A percentile compares a stretch with the other conserved stretches of the same genome.
Evolutionary conservation across 441 rosid genomes (phyloP).

Genomic region (Arabidopsis lyrata): DNA sequence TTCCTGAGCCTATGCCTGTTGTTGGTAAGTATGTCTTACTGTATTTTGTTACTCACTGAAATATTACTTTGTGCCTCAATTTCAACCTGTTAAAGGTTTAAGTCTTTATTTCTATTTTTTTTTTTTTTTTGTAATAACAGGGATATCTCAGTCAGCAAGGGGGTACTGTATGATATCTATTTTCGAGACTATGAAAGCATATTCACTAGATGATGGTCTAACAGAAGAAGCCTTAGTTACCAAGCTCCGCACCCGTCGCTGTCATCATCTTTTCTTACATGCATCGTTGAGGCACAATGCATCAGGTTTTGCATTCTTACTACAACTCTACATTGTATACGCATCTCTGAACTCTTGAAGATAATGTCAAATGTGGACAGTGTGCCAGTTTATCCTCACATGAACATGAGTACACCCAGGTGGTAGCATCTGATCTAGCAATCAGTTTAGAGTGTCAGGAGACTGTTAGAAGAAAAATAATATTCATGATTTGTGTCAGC

Average conservation of each 20-base stretch:
- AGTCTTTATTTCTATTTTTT: background rate
- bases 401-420: background rate
- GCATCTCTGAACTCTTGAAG: background rate
- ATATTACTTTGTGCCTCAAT: background rate
- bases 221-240: slow-evolving; percentile 97
- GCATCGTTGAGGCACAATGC: slow-evolving; percentile 69
- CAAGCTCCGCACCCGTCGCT: slow-evolving; percentile 86
- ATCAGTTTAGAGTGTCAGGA: slow-evolving; percentile 1
- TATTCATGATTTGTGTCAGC: slow-evolving; percentile 1
- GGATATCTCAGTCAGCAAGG: slow-evolving; percentile 92
- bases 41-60: slow-evolving; percentile 19
- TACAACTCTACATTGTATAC: background rate
- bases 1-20: slow-evolving; percentile 99
- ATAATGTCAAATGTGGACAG: background rate
- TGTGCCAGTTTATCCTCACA: background rate
- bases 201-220: slow-evolving; percentile 87
- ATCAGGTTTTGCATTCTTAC: slow-evolving; percentile 89
- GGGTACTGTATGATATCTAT: slow-evolving; percentile 84
- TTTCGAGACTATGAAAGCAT: slow-evolving; percentile 97
- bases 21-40: slow-evolving; percentile 62
- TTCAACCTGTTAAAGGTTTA: background rate
- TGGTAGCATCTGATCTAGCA: slow-evolving; percentile 3
- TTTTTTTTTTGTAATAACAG: slow-evolving; percentile 46
- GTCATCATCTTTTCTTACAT: slow-evolving; percentile 93
- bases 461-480: background rate